Conservation (phyloP, 2,329 filamentous ascomycete genomes). For the Cladosporium cucumerinum region DNA sequence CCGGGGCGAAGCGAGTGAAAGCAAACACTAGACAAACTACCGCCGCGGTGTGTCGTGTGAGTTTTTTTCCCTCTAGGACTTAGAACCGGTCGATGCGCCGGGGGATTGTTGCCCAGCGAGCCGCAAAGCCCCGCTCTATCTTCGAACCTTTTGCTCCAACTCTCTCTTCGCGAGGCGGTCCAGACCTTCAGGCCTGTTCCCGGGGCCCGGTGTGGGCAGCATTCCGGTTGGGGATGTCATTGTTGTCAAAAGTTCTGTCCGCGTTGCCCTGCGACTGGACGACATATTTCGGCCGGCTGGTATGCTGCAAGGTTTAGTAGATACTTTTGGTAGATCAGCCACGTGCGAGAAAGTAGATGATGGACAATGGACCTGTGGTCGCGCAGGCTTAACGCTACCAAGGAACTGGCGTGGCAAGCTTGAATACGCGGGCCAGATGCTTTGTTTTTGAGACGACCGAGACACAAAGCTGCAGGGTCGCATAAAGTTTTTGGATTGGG, state of each 20-base stretch:
- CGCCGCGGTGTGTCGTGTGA: background rate
- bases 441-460: background rate
- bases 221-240: slow-evolving; percentile 6
- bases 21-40: background rate
- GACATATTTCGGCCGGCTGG: background rate
- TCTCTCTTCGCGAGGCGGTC: background rate
- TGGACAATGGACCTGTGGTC: background rate
- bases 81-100: background rate
- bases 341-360: slow-evolving; percentile 10
- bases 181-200: background rate
- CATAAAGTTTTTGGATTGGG: background rate
- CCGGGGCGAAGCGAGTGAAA: background rate
- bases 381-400: background rate
- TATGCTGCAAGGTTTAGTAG: background rate
- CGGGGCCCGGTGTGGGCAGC: background rate
- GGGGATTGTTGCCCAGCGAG: slow-evolving; percentile 1
- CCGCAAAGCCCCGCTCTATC: slow-evolving; percentile 13
- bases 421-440: background rate
- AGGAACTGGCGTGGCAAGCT: slow-evolving; percentile 1
- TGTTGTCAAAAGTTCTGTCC: slow-evolving; percentile 2
- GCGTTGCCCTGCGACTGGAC: background rate
- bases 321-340: slow-evolving; percentile 3
- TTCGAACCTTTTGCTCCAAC: slow-evolving; percentile 6
- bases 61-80: slow-evolving; percentile 1
- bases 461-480: background rate